Percentiles rank a stretch among this genome's conserved stretches.
These are phyloP conservation scores for Russula brevipes DNA, from an alignment of 768 basidiomycete species.

Conservation along the genomic window DNA sequence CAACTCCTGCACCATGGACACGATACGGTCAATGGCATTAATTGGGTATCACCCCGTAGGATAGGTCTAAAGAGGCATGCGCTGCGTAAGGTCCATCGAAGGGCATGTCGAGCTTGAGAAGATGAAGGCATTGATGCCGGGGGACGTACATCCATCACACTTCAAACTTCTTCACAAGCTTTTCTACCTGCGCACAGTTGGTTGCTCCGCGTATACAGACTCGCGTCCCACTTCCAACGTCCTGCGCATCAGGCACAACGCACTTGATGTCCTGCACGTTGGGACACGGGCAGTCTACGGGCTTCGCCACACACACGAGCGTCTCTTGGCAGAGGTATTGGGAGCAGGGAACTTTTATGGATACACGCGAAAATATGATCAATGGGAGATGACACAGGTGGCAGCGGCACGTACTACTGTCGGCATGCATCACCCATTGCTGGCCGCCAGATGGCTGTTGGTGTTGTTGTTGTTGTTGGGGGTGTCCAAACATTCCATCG, in stretches of 20 bases:
- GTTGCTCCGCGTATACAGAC: conserved; percentile 63
- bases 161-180: conserved; percentile 41
- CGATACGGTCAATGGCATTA: not conserved
- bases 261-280: conserved; percentile 73
- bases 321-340: conserved; percentile 73
- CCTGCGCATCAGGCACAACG: conserved; percentile 57
- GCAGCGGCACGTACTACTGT: conserved; percentile 17
- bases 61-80: not conserved
- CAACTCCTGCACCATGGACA: too few species aligned
- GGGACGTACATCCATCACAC: conserved; percentile 27
- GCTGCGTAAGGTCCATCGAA: too few species aligned
- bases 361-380: not conserved
- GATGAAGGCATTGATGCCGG: not conserved
- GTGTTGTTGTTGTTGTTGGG: conserved; percentile 20
- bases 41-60: not conserved
- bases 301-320: conserved; percentile 58
- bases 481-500: conserved; percentile 24
- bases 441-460: conserved; percentile 22
- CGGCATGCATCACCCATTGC: conserved; percentile 24
- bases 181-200: conserved; percentile 60
- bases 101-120: not conserved
- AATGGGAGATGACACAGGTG: not conserved
- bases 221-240: conserved; percentile 51
- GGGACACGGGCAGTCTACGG: conserved; percentile 74
- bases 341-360: conserved; percentile 56